Conservation (phyloP, 2,329 filamentous ascomycete species). For the Mycosphaerella arachidis region DNA sequence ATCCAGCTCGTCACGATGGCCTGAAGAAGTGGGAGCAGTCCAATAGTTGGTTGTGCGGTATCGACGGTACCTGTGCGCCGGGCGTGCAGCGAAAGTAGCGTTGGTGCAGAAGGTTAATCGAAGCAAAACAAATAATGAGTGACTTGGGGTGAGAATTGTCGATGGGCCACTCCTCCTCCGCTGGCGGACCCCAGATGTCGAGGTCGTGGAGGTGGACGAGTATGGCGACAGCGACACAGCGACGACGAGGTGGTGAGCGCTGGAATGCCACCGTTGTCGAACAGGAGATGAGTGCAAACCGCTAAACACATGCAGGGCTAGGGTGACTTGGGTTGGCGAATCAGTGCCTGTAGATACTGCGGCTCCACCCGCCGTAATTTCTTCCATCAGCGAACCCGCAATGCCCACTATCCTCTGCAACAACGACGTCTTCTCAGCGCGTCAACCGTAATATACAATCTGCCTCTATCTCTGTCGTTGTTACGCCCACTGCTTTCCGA, state of each 20-base stretch:
- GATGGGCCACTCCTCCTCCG: not conserved
- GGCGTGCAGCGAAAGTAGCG: not conserved
- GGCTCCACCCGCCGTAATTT: not conserved
- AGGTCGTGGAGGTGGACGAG: conserved; percentile 2
- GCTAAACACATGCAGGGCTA: not conserved
- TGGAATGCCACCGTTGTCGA: conserved; percentile 3
- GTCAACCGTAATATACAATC: too few species aligned
- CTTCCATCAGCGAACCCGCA: too few species aligned
- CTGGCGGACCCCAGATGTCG: not conserved
- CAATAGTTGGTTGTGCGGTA: not conserved
- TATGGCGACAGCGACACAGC: not conserved
- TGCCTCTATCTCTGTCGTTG: too few species aligned
- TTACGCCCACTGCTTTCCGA: too few species aligned
- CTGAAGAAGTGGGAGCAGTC: not conserved
- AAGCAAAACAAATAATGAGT: conserved; percentile 2
- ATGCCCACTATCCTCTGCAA: too few species aligned
- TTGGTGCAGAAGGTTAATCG: not conserved
- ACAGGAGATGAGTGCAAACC: not conserved
- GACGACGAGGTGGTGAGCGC: not conserved
- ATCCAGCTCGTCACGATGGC: not conserved
- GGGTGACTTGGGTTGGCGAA: too few species aligned
- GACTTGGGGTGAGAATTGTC: conserved; percentile 6
- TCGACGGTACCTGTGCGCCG: not conserved
- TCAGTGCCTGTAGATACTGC: not conserved
- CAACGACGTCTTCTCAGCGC: too few species aligned